Percentiles rank a stretch among this genome's conserved stretches.
These are phyloP conservation scores for Trypanosoma platydactyli DNA, from an alignment of 208 protist species.

Conservation along the genomic window DNA sequence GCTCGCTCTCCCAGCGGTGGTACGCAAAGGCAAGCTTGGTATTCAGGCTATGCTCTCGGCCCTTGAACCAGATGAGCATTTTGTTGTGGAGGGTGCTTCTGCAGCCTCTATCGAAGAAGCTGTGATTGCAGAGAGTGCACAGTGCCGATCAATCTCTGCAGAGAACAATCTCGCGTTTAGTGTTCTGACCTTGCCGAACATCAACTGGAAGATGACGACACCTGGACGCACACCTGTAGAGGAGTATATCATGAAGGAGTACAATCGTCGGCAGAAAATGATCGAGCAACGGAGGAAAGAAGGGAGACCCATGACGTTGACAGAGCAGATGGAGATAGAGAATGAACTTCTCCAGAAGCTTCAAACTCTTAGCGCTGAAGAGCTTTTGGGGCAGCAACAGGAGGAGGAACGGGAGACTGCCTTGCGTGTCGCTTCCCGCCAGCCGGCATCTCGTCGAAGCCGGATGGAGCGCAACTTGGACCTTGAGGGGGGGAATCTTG, in stretches of 20 bases:
- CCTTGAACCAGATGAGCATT: conserved; percentile 49
- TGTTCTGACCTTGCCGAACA: conserved; percentile 43
- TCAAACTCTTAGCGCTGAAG: conserved; percentile 40
- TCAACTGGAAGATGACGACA: conserved; percentile 69
- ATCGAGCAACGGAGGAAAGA: conserved; percentile 69
- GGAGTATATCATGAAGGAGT: conserved; percentile 80
- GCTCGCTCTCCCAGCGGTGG: conserved; percentile 40
- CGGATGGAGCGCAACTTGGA: conserved; percentile 33
- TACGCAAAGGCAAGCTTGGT: conserved; percentile 47
- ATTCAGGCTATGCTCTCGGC: conserved; percentile 57
- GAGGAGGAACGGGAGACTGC: conserved; percentile 44
- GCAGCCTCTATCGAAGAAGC: conserved; percentile 74
- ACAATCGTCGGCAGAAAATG: conserved; percentile 63
- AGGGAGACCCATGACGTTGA: conserved; percentile 75
- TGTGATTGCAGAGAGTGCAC: conserved; percentile 57
- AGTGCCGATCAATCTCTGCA: conserved; percentile 36
- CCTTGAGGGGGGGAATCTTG: no score
- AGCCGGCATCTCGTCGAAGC: conserved; percentile 25
- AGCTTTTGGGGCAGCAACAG: conserved; percentile 56
- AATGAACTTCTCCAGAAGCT: conserved; percentile 64
- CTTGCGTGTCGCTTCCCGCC: conserved; percentile 32
- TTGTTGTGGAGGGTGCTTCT: conserved; percentile 55
- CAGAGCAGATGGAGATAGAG: conserved; percentile 82
- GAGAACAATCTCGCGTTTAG: conserved; percentile 55
- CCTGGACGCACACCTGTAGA: conserved; percentile 49